phyloP scores from a whole-genome alignment of 495 filamentous ascomycete genomes.

The Neurospora sp. region DNA sequence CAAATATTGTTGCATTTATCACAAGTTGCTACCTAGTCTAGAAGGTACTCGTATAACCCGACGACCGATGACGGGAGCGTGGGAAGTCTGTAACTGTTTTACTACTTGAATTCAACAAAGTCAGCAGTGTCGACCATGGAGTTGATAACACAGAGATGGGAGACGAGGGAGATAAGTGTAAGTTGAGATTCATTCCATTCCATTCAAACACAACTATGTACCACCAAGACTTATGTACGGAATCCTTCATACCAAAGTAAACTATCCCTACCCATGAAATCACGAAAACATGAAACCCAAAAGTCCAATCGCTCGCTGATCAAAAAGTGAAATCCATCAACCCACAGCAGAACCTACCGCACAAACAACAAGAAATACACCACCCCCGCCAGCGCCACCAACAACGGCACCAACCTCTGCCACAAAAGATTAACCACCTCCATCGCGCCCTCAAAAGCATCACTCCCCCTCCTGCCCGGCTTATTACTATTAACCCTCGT shows the following conservation, averaged over 20 bases:
- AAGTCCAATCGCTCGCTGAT: not conserved
- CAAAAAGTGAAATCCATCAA: not conserved
- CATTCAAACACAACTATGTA: not conserved
- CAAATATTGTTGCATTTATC: not conserved
- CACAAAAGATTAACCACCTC: not conserved
- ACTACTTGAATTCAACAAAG: too few species aligned
- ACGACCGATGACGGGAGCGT: not conserved
- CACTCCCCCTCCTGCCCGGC: not conserved
- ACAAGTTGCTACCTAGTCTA: not conserved
- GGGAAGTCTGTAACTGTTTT: not conserved
- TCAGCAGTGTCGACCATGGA: too few species aligned
- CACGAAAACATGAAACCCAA: not conserved
- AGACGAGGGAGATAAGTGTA: not conserved
- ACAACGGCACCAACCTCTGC: not conserved
- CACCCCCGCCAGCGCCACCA: not conserved
- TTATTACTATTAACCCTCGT: not conserved
- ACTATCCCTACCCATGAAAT: not conserved
- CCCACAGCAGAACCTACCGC: not conserved
- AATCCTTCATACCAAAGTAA: not conserved
- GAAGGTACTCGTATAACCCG: not conserved
- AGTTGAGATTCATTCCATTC: not conserved
- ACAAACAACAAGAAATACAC: not conserved
- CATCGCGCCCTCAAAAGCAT: not conserved
- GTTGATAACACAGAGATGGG: not conserved
- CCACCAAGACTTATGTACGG: not conserved